Evolutionary conservation across 352 stramenopile species (phyloP).

Genomic region (Pythium phragmiticola): DNA sequence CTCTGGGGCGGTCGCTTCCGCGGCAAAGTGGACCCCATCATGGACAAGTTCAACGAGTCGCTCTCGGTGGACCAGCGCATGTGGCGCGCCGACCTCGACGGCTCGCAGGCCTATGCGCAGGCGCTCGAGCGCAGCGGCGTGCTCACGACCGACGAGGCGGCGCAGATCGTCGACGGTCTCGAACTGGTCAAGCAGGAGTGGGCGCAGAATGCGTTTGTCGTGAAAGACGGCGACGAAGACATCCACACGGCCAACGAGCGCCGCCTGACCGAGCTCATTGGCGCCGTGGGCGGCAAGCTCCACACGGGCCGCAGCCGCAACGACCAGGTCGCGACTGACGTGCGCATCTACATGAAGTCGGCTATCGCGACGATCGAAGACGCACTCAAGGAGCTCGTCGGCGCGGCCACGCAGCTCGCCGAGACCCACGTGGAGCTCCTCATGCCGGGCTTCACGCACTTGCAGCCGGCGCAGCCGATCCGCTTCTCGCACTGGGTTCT

Average conservation of each 20-base stretch:
- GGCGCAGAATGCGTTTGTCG: conserved; percentile 68
- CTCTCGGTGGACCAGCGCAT: conserved; percentile 97
- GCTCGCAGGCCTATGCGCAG: conserved; percentile 95
- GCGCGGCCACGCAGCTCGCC: conserved; percentile 84
- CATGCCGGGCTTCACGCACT: conserved; percentile 98
- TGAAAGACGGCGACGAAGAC: conserved; percentile 96
- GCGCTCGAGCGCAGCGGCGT: conserved; percentile 90
- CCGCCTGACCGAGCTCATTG: conserved; percentile 96
- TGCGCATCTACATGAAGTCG: conserved; percentile 93
- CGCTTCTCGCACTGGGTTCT: conserved; percentile 98
- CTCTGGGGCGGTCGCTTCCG: conserved; percentile 93
- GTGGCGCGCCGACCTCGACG: conserved; percentile 95
- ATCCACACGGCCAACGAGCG: conserved; percentile 99
- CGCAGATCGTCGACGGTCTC: conserved; percentile 86
- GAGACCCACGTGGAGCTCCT: conserved; percentile 94
- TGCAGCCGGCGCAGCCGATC: conserved; percentile 98
- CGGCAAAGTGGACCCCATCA: conserved; percentile 94
- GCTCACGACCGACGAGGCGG: conserved; percentile 88
- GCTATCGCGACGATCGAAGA: conserved; percentile 61
- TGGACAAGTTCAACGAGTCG: conserved; percentile 99
- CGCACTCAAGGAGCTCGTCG: conserved; percentile 92
- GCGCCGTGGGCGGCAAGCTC: conserved; percentile 95
- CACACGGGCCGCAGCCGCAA: conserved; percentile 96
- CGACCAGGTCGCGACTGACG: conserved; percentile 98
- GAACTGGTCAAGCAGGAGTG: conserved; percentile 89